Evolutionary conservation across 805 yeast species (phyloP), one percentile per base, ranked within the genome.

Genomic region (Cyberlindnera euphorbiiphila): DNA sequence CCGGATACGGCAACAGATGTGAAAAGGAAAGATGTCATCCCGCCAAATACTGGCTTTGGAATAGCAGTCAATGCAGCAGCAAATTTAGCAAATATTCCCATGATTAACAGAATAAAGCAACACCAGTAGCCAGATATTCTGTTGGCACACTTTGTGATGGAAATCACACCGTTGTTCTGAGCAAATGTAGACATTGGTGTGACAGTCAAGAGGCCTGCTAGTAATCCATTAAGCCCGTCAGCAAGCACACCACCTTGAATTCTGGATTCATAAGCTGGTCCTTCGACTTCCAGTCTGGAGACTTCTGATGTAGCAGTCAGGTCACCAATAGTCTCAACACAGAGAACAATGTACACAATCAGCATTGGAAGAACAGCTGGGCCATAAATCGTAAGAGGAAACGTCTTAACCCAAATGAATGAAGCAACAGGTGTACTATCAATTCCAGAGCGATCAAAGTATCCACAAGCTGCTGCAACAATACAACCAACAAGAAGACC

Each of bases 281-380:
- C 96, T 56, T 84, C 89, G 37, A 85, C 86, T 42, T 81, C 86
- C 45, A 82, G 66, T 53, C 94, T 71, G 7, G 95, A 85, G 16
- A 88, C 96, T 61, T 88, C 97, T 31, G 86, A 81, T 22, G 96
- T 85, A 26, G 96, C 96, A 25, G 96, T 86, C 54, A 88, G 78
- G 60, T 88, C 96, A 59, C 96, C 96, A 56, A 88, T 85, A 36
- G 95, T 82, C 66, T 88, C 96, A 84, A 87, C 86, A 72, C 85
- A 79, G 50, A 85, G 65, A 21, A 81, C 86, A 18, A 86, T 69
- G 59, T 80, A 88, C 34, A 86, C 83, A 0, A 95, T 93, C 41
- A 88, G 62, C 65, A 85, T 74, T 16, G 96, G 96, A 34, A 88
- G 64, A 4, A 88, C 91, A 7, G 82, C 76, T 3, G 96, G 96